Evolutionary conservation across 169 alveolate species (phyloP).

Genomic region (Eimeria praecox): DNA sequence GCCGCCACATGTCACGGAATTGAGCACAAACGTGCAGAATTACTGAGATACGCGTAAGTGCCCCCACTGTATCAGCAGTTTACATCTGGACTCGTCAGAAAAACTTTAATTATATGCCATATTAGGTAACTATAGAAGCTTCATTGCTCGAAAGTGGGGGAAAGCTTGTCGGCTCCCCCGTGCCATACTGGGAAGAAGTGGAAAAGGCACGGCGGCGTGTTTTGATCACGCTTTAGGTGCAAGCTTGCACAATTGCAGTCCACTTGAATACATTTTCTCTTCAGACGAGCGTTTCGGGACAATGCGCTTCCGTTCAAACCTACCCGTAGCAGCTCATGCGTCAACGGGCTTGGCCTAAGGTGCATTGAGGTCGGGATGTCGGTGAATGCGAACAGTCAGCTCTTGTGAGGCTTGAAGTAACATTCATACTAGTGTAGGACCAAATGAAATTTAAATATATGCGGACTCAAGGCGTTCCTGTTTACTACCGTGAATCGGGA

Average conservation of each 20-base stretch:
- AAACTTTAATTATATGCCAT: not conserved
- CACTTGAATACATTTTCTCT: not conserved
- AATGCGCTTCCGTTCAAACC: too few relatives aligned
- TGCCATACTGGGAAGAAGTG: not conserved
- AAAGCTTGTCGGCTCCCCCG: not conserved
- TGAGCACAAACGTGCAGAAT: not conserved
- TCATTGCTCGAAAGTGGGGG: not conserved
- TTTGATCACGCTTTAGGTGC: not conserved
- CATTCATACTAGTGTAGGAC: not conserved
- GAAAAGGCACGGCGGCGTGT: not conserved
- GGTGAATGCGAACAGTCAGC: not conserved
- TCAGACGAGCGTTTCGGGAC: not conserved
- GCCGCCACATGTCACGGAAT: not conserved
- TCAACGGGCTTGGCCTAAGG: too few relatives aligned
- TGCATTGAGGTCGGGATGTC: too few relatives aligned
- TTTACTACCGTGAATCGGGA: not conserved
- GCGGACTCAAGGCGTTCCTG: not conserved
- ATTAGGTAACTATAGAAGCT: not conserved
- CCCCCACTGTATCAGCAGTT: not conserved
- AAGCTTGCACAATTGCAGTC: not conserved
- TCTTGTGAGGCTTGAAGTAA: not conserved
- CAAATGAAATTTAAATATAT: not conserved
- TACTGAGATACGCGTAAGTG: not conserved
- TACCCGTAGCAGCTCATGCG: too few relatives aligned
- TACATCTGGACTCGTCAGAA: not conserved